Base-by-base conservation (phyloP, 2,329 filamentous ascomycete genomes). In the Alternaria triticina region DNA sequence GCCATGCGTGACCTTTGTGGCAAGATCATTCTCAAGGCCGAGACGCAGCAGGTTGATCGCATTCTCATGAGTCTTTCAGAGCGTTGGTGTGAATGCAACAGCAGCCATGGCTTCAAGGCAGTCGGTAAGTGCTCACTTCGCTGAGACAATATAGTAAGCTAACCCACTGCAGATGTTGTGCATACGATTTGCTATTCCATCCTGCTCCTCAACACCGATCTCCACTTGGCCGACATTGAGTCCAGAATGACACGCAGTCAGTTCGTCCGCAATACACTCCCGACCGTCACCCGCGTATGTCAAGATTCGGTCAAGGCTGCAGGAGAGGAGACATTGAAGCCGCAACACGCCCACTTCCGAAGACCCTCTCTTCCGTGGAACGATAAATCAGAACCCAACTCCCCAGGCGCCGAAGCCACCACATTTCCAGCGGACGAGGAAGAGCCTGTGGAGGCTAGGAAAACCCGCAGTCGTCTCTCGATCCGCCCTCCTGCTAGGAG, bases 101-200 rank as follows among this genome's bases (percentile, higher is more conserved):
- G 92, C 1, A 91, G 90, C 46, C 94, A 99, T 80, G 94, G 95
- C 13, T 99, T 98, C 85, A 97, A 96, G 80, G 89, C 91, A 59
- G 88, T 86, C 70, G 93, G 92, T 94, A 85, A 82, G 89, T 80
- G n/a, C 30, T 64, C n/a, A 25, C 4, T 49, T 7, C 27, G 51
- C 20, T 10, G 8, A 11, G 13, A 47, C 6, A 17, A 45, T 3
- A 17, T 49, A 36, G 55, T 58, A 30, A 51, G 67, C 81, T 82
- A 71, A 85, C 67, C 47, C 10, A 6, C 22, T 30, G 9, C 74
- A 91, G 95, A 98, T 82, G 91, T 98, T 51, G 94, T 99, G 17
- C 95, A 99, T 79, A 97, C 94, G 23, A 96, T 98, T 67, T 96
- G 93, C 81, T 99, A 98, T 80, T 97, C 96, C 1, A 89, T 99